phyloP scores from a whole-genome alignment of 345 rosid genomes.

The Geranium brycei region DNA sequence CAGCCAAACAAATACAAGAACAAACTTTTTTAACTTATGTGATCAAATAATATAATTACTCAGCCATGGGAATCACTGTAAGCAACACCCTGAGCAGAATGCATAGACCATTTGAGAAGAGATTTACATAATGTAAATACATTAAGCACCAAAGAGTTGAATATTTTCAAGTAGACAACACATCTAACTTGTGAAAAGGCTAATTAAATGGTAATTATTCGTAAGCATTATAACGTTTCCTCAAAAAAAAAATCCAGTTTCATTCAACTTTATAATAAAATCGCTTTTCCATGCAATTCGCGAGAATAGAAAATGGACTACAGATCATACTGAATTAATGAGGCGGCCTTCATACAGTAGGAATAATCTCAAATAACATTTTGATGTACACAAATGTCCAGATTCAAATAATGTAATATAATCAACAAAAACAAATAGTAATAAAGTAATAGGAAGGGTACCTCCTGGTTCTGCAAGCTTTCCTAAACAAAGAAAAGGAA shows the following conservation, averaged over 20 bases:
- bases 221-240: neutral
- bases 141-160: too few relatives aligned
- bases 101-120: too few relatives aligned
- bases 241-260: neutral
- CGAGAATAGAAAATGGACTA: neutral
- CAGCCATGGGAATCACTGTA: neutral
- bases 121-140: too few relatives aligned
- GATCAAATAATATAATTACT: too few relatives aligned
- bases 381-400: neutral
- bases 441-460: slow-evolving; percentile 9
- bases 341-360: neutral
- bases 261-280: neutral
- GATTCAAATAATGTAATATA: too few relatives aligned
- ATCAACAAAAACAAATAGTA: neutral
- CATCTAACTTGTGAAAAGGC: too few relatives aligned
- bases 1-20: neutral
- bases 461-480: slow-evolving; percentile 81
- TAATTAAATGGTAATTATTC: too few relatives aligned
- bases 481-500: slow-evolving; percentile 44
- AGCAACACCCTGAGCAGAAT: neutral
- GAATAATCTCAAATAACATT: neutral
- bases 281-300: neutral
- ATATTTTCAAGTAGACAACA: too few relatives aligned
- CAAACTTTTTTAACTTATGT: neutral
- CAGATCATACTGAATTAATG: neutral